Base-by-base conservation (phyloP, 2,329 filamentous ascomycete species). In the Trichoderma sp. region DNA sequence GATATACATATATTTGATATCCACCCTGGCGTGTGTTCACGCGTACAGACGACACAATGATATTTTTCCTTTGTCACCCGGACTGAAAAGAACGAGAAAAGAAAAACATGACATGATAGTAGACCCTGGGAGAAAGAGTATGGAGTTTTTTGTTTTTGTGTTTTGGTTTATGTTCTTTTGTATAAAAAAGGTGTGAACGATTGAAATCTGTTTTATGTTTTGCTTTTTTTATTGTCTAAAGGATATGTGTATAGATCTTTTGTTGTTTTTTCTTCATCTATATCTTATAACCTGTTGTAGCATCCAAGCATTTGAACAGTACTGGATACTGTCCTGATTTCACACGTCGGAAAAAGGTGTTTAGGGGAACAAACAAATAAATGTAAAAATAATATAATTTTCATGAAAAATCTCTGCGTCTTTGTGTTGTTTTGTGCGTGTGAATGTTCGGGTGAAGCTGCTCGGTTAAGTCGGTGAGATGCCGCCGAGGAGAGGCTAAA, bases 61-160 rank as follows among this genome's bases (percentile, higher is more conserved):
- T 41, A 45, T 41, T 33, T 64, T 38, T 68, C 31, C 27, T 62
- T 75, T 71, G 38, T 71, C 33, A 31, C 3, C 41, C 41, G 16
- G 33, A 24, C 7, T 41, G 33, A 29, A 31, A 41, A 31, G 59
- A 73, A 35, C 29, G 29, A 45, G 59, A 72, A 72, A 38, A 60
- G 50, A 63, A 72, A 59, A 72, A 45, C 56, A 53, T 72, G 69
- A 64, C 24, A 72, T 72, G 56, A 72, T 64, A 33, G 69, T 72
- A 72, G 69, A 71, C 3, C 27, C 21, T 27, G 69, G 59, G 41
- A 35, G 27, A 67, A 67, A 45, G 31, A 35, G 9, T 41, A 14
- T 63, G 69, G 69, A 71, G 71, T 50, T 74, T 67, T 29, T 56
- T 64, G 9, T 74, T 67, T 29, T 56, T 64, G 9, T 11, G 53